These are phyloP conservation scores for Cyberlindnera xylosilytica DNA, from an alignment of 805 yeast species.

Conservation along the genomic window DNA sequence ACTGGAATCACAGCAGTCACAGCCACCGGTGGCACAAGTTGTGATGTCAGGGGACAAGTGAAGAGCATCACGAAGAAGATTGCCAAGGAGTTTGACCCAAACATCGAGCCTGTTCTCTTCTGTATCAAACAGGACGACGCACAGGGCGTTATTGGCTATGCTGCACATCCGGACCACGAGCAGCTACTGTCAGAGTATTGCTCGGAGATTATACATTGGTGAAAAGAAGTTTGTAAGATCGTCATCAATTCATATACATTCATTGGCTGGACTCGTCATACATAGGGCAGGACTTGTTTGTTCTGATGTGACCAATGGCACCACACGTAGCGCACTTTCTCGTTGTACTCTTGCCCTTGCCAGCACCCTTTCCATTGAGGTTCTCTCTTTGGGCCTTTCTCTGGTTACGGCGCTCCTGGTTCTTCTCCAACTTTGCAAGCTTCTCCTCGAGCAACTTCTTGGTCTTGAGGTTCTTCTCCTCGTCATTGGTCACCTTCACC, in stretches of 20 bases:
- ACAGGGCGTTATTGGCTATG: conserved; percentile 20
- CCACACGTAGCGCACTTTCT: conserved; percentile 95
- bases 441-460: conserved; percentile 77
- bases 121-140: conserved; percentile 35
- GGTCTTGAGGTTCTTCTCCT: conserved; percentile 74
- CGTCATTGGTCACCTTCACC: conserved; percentile 74
- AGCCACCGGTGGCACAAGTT: conserved; percentile 41
- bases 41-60: conserved; percentile 42
- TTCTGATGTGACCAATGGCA: conserved; percentile 89
- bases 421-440: conserved; percentile 76
- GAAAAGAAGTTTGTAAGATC: background rate
- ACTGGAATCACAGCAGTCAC: conserved; percentile 31
- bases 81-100: conserved; percentile 38
- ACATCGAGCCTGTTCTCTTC: conserved; percentile 31
- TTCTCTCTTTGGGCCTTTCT: conserved; percentile 48
- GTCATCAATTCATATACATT: too few species aligned
- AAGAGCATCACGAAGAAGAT: conserved; percentile 38
- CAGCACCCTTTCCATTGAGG: conserved; percentile 24
- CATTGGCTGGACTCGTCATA: conserved; percentile 46
- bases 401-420: conserved; percentile 63
- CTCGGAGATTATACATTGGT: conserved; percentile 28
- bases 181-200: conserved; percentile 16
- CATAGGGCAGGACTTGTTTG: conserved; percentile 86
- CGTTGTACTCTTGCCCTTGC: conserved; percentile 41
- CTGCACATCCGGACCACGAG: conserved; percentile 20